phyloP scores from a whole-genome alignment of 2,329 filamentous ascomycete species.

The Verticillium alfalfae region DNA sequence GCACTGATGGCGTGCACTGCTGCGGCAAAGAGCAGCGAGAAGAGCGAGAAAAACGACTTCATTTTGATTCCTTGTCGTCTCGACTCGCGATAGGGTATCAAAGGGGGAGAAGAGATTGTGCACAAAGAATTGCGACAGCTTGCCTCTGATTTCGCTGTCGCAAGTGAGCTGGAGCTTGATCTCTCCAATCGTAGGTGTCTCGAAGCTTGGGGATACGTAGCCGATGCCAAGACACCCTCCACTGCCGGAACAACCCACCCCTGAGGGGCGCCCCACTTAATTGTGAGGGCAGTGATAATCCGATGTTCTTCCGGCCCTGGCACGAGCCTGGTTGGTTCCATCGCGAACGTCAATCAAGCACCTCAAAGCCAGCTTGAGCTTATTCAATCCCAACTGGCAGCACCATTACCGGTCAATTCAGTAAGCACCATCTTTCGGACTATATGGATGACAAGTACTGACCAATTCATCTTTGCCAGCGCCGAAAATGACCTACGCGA shows the following conservation, averaged over 20 bases:
- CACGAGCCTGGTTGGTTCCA: not conserved
- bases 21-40: constrained; percentile 57
- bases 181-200: constrained; percentile 1
- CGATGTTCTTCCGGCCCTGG: not conserved
- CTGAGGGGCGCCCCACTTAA: not conserved
- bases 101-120: constrained; percentile 12
- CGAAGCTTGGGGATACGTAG: constrained; percentile 18
- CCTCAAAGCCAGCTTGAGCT: not conserved
- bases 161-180: not conserved
- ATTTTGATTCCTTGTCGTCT: constrained; percentile 41
- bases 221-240: constrained; percentile 9
- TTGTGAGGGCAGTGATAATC: not conserved
- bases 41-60: constrained; percentile 67
- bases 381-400: constrained; percentile 8
- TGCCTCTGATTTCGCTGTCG: constrained; percentile 1
- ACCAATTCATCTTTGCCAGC: not conserved
- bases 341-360: constrained; percentile 1
- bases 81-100: constrained; percentile 6
- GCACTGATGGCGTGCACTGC: constrained; percentile 72
- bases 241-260: not conserved
- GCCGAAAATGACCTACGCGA: constrained; percentile 50
- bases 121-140: constrained; percentile 14
- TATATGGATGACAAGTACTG: not conserved
- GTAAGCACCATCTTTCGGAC: constrained; percentile 11
- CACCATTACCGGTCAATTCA: constrained; percentile 26